phyloP scores from a whole-genome alignment of 306 rosid genomes.

The Sindora glabra region DNA sequence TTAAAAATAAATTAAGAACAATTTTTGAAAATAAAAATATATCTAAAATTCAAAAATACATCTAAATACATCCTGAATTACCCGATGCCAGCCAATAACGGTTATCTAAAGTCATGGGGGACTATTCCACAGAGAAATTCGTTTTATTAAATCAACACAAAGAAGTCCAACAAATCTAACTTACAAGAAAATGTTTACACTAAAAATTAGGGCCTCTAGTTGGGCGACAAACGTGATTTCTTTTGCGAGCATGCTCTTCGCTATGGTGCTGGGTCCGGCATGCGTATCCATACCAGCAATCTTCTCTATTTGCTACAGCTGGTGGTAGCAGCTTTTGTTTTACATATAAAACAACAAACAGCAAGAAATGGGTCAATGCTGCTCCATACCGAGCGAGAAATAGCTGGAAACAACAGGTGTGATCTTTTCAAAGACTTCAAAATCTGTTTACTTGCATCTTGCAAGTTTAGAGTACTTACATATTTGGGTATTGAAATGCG shows the following conservation, averaged over 20 bases:
- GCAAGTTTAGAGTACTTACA: slow-evolving; percentile 38
- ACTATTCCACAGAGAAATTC: not conserved
- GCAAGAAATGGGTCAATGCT: not conserved
- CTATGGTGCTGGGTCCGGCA: slow-evolving; percentile 88
- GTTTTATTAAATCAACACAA: not conserved
- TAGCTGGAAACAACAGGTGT: too few relatives aligned
- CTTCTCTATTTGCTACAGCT: slow-evolving; percentile 52
- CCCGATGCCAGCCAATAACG: too few relatives aligned
- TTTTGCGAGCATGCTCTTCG: slow-evolving; percentile 70
- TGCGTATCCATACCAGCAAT: slow-evolving; percentile 95
- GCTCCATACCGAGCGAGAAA: too few relatives aligned
- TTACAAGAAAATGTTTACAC: not conserved
- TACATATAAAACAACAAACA: not conserved
- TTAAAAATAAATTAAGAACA: too few relatives aligned
- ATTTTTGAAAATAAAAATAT: too few relatives aligned
- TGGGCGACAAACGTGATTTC: slow-evolving; percentile 87
- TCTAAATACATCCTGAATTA: too few relatives aligned
- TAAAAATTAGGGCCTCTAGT: slow-evolving; percentile 37
- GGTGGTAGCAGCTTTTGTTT: slow-evolving; percentile 38
- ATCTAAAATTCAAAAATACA: too few relatives aligned
- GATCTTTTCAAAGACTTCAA: too few relatives aligned
- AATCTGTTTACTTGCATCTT: not conserved
- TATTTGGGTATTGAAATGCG: slow-evolving; percentile 58
- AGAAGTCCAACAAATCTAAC: not conserved
- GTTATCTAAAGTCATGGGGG: too few relatives aligned